These are phyloP conservation scores for Trichoderma sp. DNA, from an alignment of 2,329 filamentous ascomycete species.

Conservation along the genomic window DNA sequence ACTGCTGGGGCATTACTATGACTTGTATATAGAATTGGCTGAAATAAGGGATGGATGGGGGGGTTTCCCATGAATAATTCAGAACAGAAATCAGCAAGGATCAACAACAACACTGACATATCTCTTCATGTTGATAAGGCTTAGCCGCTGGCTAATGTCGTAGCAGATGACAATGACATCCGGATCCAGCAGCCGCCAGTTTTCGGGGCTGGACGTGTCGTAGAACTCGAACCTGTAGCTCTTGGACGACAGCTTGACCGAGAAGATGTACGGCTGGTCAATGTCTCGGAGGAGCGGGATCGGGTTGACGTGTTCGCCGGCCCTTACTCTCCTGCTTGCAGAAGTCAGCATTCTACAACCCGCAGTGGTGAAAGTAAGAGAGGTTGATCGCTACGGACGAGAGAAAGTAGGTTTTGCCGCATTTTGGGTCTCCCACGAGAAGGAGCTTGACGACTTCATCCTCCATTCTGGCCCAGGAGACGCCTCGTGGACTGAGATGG, in stretches of 20 bases:
- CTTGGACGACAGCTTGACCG: conserved; percentile 48
- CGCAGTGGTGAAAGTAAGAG: neutral
- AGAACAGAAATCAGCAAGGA: neutral
- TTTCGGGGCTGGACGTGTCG: conserved; percentile 61
- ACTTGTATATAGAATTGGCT: neutral
- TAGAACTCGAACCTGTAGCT: conserved; percentile 60
- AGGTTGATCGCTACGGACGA: conserved; percentile 50
- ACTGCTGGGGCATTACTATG: conserved; percentile 44
- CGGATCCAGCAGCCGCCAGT: conserved; percentile 60
- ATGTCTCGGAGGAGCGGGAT: conserved; percentile 58
- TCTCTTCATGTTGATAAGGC: conserved; percentile 60
- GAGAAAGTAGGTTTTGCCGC: conserved; percentile 64
- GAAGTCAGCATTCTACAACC: neutral
- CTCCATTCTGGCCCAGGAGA: conserved; percentile 45
- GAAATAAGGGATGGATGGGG: neutral
- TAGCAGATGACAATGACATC: conserved; percentile 63
- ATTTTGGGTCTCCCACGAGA: conserved; percentile 60
- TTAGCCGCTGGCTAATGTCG: conserved; percentile 61
- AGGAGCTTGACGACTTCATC: conserved; percentile 55
- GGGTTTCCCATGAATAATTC: conserved; percentile 1
- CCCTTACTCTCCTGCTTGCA: conserved; percentile 54
- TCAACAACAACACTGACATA: conserved; percentile 46
- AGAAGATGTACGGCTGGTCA: conserved; percentile 63
- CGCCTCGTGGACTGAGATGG: neutral
- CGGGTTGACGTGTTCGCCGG: conserved; percentile 45